These are phyloP conservation scores for Pleurotus pulmonarius DNA, from an alignment of 768 basidiomycete genomes.

Conservation along the genomic window DNA sequence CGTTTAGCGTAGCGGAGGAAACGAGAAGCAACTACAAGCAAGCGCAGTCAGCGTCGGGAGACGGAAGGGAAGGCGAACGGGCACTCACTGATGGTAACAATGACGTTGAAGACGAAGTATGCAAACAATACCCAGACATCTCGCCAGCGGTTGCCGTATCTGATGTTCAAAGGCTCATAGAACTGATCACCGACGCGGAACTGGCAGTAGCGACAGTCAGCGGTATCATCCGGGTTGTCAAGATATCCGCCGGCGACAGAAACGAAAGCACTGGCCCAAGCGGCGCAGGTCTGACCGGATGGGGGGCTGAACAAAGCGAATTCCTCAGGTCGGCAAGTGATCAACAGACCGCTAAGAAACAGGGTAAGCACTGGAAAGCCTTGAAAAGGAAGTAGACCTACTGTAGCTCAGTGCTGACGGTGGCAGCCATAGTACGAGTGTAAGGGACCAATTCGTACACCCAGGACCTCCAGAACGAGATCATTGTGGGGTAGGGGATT, in stretches of 20 bases:
- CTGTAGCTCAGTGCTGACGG: conserved; percentile 78
- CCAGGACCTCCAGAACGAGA: conserved; percentile 74
- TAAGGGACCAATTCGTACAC: conserved; percentile 71
- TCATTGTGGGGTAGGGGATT: conserved; percentile 62
- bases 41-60: background rate
- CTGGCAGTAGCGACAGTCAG: conserved; percentile 70
- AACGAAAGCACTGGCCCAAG: conserved; percentile 73
- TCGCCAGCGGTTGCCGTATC: conserved; percentile 59
- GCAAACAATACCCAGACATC: conserved; percentile 65
- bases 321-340: conserved; percentile 65
- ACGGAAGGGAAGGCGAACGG: conserved; percentile 4
- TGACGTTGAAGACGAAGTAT: conserved; percentile 68
- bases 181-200: conserved; percentile 56
- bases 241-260: conserved; percentile 67
- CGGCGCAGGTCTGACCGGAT: conserved; percentile 61
- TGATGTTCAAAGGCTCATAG: conserved; percentile 64
- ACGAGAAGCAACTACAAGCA: conserved; percentile 54
- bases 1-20: conserved; percentile 72
- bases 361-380: conserved; percentile 10
- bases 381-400: conserved; percentile 22
- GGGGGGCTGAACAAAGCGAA: conserved; percentile 74
- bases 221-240: conserved; percentile 57
- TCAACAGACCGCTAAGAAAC: conserved; percentile 48
- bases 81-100: conserved; percentile 45
- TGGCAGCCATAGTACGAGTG: conserved; percentile 65